Evolutionary conservation across 345 rosid species (phyloP).

Genomic region (Trapa bicornis): DNA sequence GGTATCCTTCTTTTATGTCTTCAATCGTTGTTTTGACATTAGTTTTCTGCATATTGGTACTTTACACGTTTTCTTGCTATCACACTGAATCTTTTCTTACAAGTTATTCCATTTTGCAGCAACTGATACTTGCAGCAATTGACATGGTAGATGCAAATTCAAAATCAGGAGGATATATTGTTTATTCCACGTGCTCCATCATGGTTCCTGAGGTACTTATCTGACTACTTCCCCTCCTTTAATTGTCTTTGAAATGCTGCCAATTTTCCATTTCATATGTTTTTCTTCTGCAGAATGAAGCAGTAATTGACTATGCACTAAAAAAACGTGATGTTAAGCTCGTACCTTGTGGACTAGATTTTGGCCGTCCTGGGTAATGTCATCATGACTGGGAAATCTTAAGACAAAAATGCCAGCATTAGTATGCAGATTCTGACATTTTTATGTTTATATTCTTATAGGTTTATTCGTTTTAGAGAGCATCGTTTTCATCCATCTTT

Average conservation of each 20-base stretch:
- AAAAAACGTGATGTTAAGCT: slow-evolving; percentile 80
- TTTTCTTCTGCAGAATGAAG: slow-evolving; percentile 63
- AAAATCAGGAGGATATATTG: slow-evolving; percentile 78
- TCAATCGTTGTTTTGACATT: too few relatives aligned
- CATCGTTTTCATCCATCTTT: slow-evolving; percentile 64
- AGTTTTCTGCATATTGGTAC: too few relatives aligned
- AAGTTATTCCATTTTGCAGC: slow-evolving; percentile 21
- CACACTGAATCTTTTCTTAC: not conserved
- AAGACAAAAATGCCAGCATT: too few relatives aligned
- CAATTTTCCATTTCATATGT: not conserved
- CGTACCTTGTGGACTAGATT: slow-evolving; percentile 83
- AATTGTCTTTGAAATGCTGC: not conserved
- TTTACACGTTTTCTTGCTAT: not conserved
- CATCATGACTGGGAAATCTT: not conserved
- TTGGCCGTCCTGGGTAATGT: slow-evolving; percentile 66
- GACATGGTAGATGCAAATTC: slow-evolving; percentile 90
- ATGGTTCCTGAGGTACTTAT: slow-evolving; percentile 68
- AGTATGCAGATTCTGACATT: not conserved
- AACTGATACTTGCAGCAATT: slow-evolving; percentile 81
- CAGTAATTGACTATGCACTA: slow-evolving; percentile 73
- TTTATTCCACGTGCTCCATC: slow-evolving; percentile 91
- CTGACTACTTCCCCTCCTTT: not conserved
- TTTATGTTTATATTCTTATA: slow-evolving; percentile 8
- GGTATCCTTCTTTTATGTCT: slow-evolving; percentile 21
- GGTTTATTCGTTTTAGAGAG: slow-evolving; percentile 49